Conservation (phyloP, 441 rosid species). For the Syzygium syzygioides region DNA sequence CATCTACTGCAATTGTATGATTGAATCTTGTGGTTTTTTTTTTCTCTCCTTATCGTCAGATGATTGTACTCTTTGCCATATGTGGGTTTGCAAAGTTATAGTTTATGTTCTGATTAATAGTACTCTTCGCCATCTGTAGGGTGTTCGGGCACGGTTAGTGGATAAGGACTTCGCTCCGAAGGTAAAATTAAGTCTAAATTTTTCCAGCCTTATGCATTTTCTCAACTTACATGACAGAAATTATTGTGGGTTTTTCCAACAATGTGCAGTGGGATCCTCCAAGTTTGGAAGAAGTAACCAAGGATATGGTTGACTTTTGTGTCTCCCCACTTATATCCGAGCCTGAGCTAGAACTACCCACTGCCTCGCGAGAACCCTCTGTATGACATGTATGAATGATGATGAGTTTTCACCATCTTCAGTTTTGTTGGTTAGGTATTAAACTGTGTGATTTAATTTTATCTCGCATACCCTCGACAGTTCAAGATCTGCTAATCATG, state of each 20-base stretch:
- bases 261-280: conserved; percentile 89
- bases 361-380: conserved; percentile 61
- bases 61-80: neutral
- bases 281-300: conserved; percentile 55
- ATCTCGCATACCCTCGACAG: neutral
- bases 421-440: neutral
- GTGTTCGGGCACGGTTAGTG: conserved; percentile 71
- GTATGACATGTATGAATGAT: conserved; percentile 17
- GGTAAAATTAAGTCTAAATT: conserved; percentile 25
- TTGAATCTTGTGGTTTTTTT: neutral
- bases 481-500: neutral
- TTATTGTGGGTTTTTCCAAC: neutral
- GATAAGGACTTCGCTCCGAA: conserved; percentile 94
- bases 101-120: conserved; percentile 1
- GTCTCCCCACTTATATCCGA: conserved; percentile 46
- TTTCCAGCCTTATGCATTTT: neutral
- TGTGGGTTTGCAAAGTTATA: neutral
- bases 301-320: conserved; percentile 73
- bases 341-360: conserved; percentile 71
- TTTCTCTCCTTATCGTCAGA: neutral
- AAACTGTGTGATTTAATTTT: neutral
- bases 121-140: conserved; percentile 26
- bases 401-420: neutral
- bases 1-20: neutral
- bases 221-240: neutral